A percentile compares a stretch with the other conserved stretches of the same genome.
phyloP scores from a whole-genome alignment of 495 filamentous ascomycete genomes.

The Aspergillus haitiensis region DNA sequence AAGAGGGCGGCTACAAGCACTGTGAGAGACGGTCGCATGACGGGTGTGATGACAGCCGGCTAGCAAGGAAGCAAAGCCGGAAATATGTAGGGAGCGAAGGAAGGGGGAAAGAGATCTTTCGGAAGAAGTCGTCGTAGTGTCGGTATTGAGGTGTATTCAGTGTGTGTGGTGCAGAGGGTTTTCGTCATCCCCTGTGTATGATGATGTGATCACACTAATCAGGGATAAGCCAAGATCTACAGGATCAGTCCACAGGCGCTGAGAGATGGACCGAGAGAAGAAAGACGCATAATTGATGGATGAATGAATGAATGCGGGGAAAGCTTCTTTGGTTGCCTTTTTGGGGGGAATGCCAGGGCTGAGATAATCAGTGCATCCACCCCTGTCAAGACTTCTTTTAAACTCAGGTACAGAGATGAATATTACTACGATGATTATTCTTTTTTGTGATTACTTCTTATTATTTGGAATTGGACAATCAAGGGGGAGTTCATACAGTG shows the following conservation, averaged over 20 bases:
- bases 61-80: too few species aligned
- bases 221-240: background rate
- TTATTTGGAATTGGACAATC: too few species aligned
- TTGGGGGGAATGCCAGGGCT: background rate
- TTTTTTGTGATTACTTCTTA: too few species aligned
- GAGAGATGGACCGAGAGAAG: background rate
- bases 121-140: background rate
- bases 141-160: background rate
- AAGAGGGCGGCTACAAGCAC: slow-evolving; percentile 37
- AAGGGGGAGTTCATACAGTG: background rate
- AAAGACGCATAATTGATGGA: background rate
- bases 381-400: background rate
- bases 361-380: background rate
- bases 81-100: slow-evolving; percentile 4
- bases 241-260: background rate
- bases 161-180: too few species aligned
- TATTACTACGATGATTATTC: too few species aligned
- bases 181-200: background rate
- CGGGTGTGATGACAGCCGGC: background rate
- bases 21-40: slow-evolving; percentile 41
- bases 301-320: slow-evolving; percentile 27
- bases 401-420: background rate
- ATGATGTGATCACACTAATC: slow-evolving; percentile 9
- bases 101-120: background rate
- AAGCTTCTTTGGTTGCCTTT: slow-evolving; percentile 14